Evolutionary conservation across 495 filamentous ascomycete genomes (phyloP).

Genomic region (Corynascus novoguineensis): DNA sequence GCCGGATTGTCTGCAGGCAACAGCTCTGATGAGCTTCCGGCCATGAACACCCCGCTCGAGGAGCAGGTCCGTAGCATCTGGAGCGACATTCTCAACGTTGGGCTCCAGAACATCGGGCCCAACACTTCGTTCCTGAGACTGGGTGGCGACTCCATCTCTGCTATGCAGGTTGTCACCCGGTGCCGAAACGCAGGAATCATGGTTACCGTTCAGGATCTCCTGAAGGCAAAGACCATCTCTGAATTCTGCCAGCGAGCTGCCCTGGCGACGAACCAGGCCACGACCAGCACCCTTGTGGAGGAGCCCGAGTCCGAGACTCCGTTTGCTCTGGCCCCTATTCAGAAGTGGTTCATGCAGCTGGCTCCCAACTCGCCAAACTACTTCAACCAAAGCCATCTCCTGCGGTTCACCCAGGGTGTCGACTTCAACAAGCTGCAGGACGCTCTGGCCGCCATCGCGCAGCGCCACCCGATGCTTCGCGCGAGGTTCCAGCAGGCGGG

Average conservation of each 20-base stretch:
- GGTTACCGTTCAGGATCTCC: constrained; percentile 20
- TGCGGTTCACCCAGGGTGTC: constrained; percentile 34
- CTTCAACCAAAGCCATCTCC: constrained; percentile 54
- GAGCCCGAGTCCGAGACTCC: not conserved
- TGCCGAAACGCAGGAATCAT: constrained; percentile 12
- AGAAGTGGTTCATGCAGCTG: constrained; percentile 29
- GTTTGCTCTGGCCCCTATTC: constrained; percentile 51
- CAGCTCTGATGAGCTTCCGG: not conserved
- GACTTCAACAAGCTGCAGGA: constrained; percentile 14
- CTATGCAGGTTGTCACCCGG: constrained; percentile 28
- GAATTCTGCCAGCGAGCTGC: constrained; percentile 11
- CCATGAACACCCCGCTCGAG: not conserved
- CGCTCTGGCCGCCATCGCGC: constrained; percentile 25
- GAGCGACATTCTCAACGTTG: constrained; percentile 49
- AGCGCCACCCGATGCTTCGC: constrained; percentile 58
- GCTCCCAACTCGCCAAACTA: constrained; percentile 42
- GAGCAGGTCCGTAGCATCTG: constrained; percentile 31
- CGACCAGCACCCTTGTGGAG: not conserved
- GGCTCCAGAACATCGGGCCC: constrained; percentile 26
- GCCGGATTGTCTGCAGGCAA: not conserved
- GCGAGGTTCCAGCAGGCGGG: constrained; percentile 42
- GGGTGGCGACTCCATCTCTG: constrained; percentile 29
- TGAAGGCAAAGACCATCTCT: constrained; percentile 17
- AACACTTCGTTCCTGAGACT: constrained; percentile 22
- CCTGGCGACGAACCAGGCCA: not conserved